These are phyloP conservation scores for Breynia disticha DNA, from an alignment of 441 rosid species.

Conservation along the genomic window DNA sequence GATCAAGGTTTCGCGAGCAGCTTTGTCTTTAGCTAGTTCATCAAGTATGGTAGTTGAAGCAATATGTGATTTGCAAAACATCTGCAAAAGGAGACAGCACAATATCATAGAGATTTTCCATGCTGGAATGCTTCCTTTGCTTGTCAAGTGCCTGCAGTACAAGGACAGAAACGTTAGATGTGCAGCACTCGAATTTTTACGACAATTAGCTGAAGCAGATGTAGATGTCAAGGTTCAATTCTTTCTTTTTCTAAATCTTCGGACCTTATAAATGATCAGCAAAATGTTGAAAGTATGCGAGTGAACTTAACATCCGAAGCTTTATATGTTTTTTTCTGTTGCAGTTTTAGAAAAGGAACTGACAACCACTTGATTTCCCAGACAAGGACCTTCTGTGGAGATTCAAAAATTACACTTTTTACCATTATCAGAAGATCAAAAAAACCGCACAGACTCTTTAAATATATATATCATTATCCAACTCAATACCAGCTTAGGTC, in stretches of 20 bases:
- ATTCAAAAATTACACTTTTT: too few relatives aligned
- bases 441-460: too few relatives aligned
- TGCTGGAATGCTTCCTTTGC: conserved; percentile 54
- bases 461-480: too few relatives aligned
- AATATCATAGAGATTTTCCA: conserved; percentile 43
- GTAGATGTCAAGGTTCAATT: conserved; percentile 45
- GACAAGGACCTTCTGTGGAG: too few relatives aligned
- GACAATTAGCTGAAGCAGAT: conserved; percentile 43
- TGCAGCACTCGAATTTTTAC: conserved; percentile 47
- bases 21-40: conserved; percentile 67
- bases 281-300: not conserved
- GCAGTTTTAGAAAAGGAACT: too few relatives aligned
- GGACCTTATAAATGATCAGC: not conserved
- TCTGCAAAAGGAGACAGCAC: conserved; percentile 43
- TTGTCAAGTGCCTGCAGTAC: conserved; percentile 37
- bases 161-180: conserved; percentile 49
- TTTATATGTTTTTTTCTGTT: too few relatives aligned
- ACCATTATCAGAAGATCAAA: too few relatives aligned
- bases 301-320: too few relatives aligned
- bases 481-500: too few relatives aligned
- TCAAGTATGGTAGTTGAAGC: conserved; percentile 63
- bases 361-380: too few relatives aligned
- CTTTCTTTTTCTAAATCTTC: conserved; percentile 1
- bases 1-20: conserved; percentile 62
- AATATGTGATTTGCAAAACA: conserved; percentile 42